These are phyloP conservation scores for Alternaria tenuissima DNA, from an alignment of 2,329 filamentous ascomycete species.

Conservation along the genomic window DNA sequence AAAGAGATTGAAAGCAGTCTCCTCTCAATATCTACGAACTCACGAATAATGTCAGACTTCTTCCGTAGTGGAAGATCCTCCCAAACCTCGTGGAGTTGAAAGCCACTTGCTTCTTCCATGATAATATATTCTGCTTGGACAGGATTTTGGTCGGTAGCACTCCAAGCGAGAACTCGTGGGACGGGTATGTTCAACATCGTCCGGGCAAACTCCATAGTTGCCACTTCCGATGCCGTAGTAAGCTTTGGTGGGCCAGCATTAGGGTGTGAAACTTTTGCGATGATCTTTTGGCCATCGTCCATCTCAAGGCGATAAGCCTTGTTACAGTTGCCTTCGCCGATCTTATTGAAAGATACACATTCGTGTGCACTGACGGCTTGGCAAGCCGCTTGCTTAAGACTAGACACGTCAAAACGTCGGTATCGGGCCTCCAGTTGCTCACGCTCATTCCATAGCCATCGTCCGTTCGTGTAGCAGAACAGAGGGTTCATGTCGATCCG, in stretches of 20 bases:
- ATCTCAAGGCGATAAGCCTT: slow-evolving; percentile 29
- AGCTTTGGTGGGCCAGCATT: slow-evolving; percentile 30
- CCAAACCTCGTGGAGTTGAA: slow-evolving; percentile 35
- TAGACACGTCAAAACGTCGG: slow-evolving; percentile 26
- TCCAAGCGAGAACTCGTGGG: slow-evolving; percentile 38
- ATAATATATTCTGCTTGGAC: slow-evolving; percentile 44
- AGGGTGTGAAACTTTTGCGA: slow-evolving; percentile 38
- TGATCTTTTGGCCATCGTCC: slow-evolving; percentile 29
- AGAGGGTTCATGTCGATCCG: slow-evolving; percentile 18
- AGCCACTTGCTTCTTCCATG: slow-evolving; percentile 42
- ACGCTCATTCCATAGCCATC: slow-evolving; percentile 35
- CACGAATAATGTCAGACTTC: slow-evolving; percentile 33
- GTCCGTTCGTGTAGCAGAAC: slow-evolving; percentile 35
- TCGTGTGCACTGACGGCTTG: slow-evolving; percentile 20
- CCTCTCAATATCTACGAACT: slow-evolving; percentile 42
- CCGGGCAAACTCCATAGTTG: slow-evolving; percentile 38
- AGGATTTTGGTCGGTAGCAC: slow-evolving; percentile 31
- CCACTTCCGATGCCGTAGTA: slow-evolving; percentile 39
- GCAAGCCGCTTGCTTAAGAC: slow-evolving; percentile 28
- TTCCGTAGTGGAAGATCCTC: slow-evolving; percentile 26
- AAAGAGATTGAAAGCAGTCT: slow-evolving; percentile 43
- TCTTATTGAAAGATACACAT: slow-evolving; percentile 29
- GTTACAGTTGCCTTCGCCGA: slow-evolving; percentile 35
- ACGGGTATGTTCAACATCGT: slow-evolving; percentile 34
- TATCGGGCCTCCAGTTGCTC: slow-evolving; percentile 30